phyloP scores from a whole-genome alignment of 306 rosid genomes.

The Senna tora region DNA sequence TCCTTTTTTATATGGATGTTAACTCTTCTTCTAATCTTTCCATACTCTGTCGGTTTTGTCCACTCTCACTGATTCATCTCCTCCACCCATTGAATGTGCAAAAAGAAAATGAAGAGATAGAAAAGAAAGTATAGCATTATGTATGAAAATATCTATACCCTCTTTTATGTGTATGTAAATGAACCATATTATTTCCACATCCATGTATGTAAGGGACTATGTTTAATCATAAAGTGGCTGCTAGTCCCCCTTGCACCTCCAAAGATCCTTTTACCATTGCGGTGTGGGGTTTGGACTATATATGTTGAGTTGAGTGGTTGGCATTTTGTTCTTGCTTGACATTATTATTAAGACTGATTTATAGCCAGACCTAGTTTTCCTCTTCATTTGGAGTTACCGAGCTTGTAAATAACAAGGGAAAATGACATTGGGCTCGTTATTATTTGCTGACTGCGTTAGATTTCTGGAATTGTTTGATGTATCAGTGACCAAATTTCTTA shows the following conservation, averaged over 20 bases:
- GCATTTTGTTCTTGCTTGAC: constrained; percentile 29
- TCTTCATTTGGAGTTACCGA: neutral
- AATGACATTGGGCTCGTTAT: neutral
- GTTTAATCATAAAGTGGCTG: neutral
- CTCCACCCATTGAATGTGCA: neutral
- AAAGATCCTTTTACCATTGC: neutral
- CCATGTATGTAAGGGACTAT: neutral
- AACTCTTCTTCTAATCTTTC: neutral
- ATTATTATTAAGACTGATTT: neutral
- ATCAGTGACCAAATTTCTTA: neutral
- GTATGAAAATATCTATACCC: neutral
- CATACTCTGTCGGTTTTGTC: neutral
- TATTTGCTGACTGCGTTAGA: neutral
- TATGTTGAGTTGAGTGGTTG: neutral
- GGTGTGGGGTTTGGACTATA: neutral
- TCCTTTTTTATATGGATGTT: neutral
- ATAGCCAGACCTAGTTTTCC: constrained; percentile 10
- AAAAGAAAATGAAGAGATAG: neutral
- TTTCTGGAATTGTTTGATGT: constrained; percentile 11
- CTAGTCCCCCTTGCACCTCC: constrained; percentile 19
- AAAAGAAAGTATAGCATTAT: neutral
- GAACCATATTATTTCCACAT: neutral
- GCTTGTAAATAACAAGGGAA: neutral
- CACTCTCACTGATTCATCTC: neutral
- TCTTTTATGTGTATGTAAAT: neutral